Percentiles rank a stretch among this genome's conserved stretches.
Conservation (phyloP, 1,139 yeast species). For the Scheffersomyces insectosa region DNA sequence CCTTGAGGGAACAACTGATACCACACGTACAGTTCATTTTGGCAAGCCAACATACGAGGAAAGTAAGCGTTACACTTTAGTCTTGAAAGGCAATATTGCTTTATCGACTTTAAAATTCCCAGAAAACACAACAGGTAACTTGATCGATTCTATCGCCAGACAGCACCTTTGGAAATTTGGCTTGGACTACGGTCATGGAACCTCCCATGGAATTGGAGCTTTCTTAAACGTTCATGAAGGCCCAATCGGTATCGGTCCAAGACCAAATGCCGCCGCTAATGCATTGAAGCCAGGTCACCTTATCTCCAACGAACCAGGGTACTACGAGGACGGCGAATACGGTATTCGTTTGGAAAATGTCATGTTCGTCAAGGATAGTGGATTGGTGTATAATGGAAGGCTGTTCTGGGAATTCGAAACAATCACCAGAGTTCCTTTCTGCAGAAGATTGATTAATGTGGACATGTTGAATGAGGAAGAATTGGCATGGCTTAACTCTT, state of each 20-base stretch:
- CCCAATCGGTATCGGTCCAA: constrained; percentile 87
- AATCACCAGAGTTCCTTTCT: constrained; percentile 87
- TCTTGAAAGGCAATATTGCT: constrained; percentile 88
- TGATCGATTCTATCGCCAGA: constrained; percentile 85
- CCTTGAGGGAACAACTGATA: constrained; percentile 93
- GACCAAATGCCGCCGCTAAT: constrained; percentile 47
- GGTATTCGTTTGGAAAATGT: constrained; percentile 94
- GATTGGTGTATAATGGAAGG: constrained; percentile 47
- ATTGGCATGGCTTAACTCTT: constrained; percentile 63
- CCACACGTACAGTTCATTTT: constrained; percentile 89
- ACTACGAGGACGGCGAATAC: constrained; percentile 85
- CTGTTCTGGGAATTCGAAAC: constrained; percentile 78
- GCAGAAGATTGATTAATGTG: constrained; percentile 63
- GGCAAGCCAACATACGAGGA: constrained; percentile 69
- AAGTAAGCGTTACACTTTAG: constrained; percentile 77
- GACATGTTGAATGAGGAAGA: constrained; percentile 63
- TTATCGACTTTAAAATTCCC: constrained; percentile 80
- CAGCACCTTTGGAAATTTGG: constrained; percentile 86
- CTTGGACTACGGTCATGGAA: constrained; percentile 92
- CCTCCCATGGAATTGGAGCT: constrained; percentile 97
- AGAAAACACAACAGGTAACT: constrained; percentile 79
- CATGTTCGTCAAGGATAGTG: constrained; percentile 57
- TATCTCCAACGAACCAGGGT: constrained; percentile 94
- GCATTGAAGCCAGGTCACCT: constrained; percentile 71
- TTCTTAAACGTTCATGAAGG: constrained; percentile 95